Conservation (phyloP, 1,284 basidiomycete species). For the Phellinidium pouzarii region DNA sequence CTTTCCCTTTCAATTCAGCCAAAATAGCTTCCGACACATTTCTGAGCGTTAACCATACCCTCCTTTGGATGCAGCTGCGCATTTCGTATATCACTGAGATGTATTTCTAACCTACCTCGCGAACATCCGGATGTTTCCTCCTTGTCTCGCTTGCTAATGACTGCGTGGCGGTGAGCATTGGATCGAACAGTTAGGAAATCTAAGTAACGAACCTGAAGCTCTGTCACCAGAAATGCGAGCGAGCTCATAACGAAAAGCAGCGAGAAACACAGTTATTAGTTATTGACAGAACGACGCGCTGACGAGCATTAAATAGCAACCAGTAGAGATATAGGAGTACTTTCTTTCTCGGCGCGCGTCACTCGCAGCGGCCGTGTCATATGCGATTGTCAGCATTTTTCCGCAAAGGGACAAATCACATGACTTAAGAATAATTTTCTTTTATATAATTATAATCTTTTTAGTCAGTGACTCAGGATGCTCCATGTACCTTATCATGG, state of each 20-base stretch:
- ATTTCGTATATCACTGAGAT: neutral
- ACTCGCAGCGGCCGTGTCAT: too few relatives aligned
- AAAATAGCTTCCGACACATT: too few relatives aligned
- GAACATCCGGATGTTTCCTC: constrained; percentile 76
- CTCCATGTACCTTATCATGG: too few relatives aligned
- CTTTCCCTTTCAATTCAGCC: too few relatives aligned
- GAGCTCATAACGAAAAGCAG: constrained; percentile 33
- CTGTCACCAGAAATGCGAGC: constrained; percentile 40
- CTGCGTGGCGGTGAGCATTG: constrained; percentile 29
- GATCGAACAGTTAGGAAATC: neutral
- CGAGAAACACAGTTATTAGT: neutral
- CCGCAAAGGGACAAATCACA: too few relatives aligned
- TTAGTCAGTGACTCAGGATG: too few relatives aligned
- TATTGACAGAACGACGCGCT: neutral
- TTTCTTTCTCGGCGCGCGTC: too few relatives aligned
- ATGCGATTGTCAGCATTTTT: too few relatives aligned
- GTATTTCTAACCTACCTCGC: constrained; percentile 48
- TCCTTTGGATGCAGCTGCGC: too few relatives aligned
- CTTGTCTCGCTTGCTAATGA: constrained; percentile 76
- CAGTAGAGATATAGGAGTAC: neutral
- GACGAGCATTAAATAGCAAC: neutral
- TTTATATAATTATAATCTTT: too few relatives aligned
- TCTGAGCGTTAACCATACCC: too few relatives aligned
- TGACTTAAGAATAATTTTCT: too few relatives aligned
- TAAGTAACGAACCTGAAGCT: constrained; percentile 34